phyloP scores from a whole-genome alignment of 208 protist species.

The Angomonas ambiguus region DNA sequence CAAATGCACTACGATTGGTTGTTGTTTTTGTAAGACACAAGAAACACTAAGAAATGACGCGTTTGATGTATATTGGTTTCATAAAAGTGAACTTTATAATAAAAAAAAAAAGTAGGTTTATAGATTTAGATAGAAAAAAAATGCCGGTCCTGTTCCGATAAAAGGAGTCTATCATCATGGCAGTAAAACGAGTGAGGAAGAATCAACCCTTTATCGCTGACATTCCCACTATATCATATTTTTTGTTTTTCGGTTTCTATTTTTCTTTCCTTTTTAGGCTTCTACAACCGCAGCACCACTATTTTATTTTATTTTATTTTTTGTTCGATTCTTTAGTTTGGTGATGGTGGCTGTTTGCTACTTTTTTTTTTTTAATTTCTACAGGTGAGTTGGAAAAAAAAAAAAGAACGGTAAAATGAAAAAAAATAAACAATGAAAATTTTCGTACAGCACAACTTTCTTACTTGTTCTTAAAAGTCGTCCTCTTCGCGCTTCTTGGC shows the following conservation, averaged over 20 bases:
- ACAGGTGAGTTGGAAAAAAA: constrained; percentile 16
- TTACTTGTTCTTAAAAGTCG: neutral
- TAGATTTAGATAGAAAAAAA: neutral
- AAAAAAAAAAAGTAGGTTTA: constrained; percentile 8
- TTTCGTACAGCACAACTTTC: neutral
- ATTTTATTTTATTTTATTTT: neutral
- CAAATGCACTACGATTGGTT: too few species aligned
- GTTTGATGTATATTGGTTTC: neutral
- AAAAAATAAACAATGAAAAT: constrained; percentile 16
- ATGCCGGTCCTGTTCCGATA: neutral
- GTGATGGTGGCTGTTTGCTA: too few species aligned
- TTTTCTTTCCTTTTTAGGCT: neutral
- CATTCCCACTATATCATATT: neutral
- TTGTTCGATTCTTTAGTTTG: neutral
- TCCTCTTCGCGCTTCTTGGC: constrained; percentile 57
- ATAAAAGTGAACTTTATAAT: too few species aligned
- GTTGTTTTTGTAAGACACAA: too few species aligned
- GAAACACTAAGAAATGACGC: neutral
- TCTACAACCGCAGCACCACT: neutral
- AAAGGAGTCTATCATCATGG: constrained; percentile 1
- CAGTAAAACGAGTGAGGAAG: constrained; percentile 1
- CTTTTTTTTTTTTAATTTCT: constrained; percentile 10
- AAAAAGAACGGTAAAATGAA: constrained; percentile 5
- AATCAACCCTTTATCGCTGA: constrained; percentile 7
- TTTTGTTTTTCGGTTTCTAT: constrained; percentile 6